A percentile compares a stretch with the other conserved stretches of the same genome.
phyloP scores from a whole-genome alignment of 2,329 filamentous ascomycete genomes.

The Chaetothyriales sp. region DNA sequence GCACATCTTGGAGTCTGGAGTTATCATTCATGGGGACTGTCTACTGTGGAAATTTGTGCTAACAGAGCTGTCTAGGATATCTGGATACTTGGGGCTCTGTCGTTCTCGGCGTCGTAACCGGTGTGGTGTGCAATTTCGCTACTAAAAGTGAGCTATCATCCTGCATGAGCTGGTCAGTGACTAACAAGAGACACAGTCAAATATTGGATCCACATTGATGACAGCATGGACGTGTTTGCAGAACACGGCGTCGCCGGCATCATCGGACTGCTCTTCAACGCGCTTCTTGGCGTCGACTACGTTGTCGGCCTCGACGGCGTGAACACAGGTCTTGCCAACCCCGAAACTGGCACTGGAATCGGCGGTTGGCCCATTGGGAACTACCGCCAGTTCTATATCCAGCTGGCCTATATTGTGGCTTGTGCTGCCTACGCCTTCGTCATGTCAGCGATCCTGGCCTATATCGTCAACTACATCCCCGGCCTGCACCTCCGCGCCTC shows the following conservation, averaged over 20 bases:
- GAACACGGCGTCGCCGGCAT: conserved; percentile 78
- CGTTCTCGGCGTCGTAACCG: conserved; percentile 45
- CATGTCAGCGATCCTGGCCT: conserved; percentile 53
- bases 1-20: no score
- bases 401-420: conserved; percentile 53
- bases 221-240: conserved; percentile 80
- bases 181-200: conserved; percentile 35
- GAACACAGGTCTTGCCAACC: conserved; percentile 31
- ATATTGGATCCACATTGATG: conserved; percentile 65
- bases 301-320: conserved; percentile 60
- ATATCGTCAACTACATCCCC: conserved; percentile 54
- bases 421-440: conserved; percentile 52
- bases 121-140: conserved; percentile 62
- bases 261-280: conserved; percentile 63
- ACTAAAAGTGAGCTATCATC: conserved; percentile 59
- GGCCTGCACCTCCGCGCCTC: conserved; percentile 54
- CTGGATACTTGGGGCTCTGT: conserved; percentile 42
- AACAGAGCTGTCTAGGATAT: not conserved
- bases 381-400: conserved; percentile 56
- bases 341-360: conserved; percentile 23
- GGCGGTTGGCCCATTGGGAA: conserved; percentile 59
- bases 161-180: not conserved
- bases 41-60: not conserved
- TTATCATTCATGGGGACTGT: no score
- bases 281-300: conserved; percentile 59